Evolutionary conservation across 2,329 filamentous ascomycete species (phyloP).

Genomic region (Aspergillus clavatus): DNA sequence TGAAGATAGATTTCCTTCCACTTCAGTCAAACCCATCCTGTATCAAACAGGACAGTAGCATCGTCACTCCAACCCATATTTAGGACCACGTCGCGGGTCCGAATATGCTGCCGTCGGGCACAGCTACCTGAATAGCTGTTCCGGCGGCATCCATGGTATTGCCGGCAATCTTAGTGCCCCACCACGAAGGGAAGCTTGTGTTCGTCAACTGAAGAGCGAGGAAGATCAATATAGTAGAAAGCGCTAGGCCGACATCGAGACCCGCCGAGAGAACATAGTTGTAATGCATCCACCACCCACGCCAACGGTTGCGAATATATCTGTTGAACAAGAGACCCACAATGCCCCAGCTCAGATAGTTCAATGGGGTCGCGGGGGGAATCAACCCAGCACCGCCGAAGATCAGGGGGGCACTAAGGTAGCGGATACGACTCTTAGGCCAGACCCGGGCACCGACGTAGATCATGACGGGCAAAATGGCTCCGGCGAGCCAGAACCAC

Average conservation of each 20-base stretch:
- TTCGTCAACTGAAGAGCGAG: conserved; percentile 60
- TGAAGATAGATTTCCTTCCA: no score
- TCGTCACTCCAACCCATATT: neutral
- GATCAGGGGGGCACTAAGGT: conserved; percentile 63
- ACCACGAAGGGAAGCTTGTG: conserved; percentile 57
- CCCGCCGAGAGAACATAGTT: conserved; percentile 72
- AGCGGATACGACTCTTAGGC: conserved; percentile 59
- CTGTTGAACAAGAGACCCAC: conserved; percentile 67
- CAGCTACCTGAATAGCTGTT: conserved; percentile 53
- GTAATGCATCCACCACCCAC: conserved; percentile 72
- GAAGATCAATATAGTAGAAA: conserved; percentile 66
- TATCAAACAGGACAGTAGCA: neutral
- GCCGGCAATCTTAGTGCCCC: conserved; percentile 59
- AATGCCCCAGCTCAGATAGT: conserved; percentile 65
- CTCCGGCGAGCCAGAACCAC: conserved; percentile 68
- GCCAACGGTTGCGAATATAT: conserved; percentile 59
- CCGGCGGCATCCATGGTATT: conserved; percentile 59
- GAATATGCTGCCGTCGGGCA: conserved; percentile 55
- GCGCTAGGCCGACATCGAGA: conserved; percentile 62
- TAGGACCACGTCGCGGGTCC: conserved; percentile 45
- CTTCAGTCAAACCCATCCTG: neutral
- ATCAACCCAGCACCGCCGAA: conserved; percentile 61
- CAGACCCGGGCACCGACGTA: conserved; percentile 58
- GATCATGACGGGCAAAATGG: conserved; percentile 57
- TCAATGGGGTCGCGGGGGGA: conserved; percentile 66